Evolutionary conservation across 305 asterid genomes (phyloP).

Genomic region (Fraxinus latifolia): DNA sequence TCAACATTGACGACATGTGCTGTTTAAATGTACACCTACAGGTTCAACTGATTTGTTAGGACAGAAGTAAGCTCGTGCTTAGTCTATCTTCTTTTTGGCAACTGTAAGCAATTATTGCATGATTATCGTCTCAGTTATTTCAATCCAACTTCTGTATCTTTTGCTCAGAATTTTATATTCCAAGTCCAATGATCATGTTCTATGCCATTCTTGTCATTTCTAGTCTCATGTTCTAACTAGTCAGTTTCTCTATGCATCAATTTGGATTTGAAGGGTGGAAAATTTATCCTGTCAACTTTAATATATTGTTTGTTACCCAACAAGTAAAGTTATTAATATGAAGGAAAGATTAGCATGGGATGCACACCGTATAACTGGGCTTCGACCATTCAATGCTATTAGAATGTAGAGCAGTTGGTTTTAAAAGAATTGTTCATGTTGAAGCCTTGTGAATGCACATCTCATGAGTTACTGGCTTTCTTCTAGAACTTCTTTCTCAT

Average conservation of each 20-base stretch:
- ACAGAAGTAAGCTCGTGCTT: slow-evolving; percentile 32
- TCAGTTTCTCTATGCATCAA: neutral
- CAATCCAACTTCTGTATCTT: slow-evolving; percentile 31
- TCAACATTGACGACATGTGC: slow-evolving; percentile 52
- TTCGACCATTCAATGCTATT: neutral
- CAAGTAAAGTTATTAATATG: neutral
- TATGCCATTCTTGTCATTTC: neutral
- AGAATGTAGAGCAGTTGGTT: neutral
- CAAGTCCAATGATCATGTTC: slow-evolving; percentile 1
- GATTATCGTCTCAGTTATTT: slow-evolving; percentile 29
- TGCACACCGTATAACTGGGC: neutral
- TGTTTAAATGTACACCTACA: slow-evolving; percentile 39
- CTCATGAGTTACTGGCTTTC: neutral
- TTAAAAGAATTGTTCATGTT: neutral
- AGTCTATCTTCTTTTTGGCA: slow-evolving; percentile 22
- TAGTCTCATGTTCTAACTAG: neutral
- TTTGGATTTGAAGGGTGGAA: neutral
- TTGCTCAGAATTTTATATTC: slow-evolving; percentile 27
- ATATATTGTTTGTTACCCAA: neutral
- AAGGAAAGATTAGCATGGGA: neutral
- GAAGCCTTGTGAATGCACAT: neutral
- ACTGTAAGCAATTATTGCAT: slow-evolving; percentile 39
- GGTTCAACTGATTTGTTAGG: slow-evolving; percentile 39
- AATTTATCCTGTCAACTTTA: neutral
- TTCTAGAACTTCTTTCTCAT: neutral